Base-by-base conservation (phyloP, 1,139 yeast species). In the Sugiyamaella grinbergsii region DNA sequence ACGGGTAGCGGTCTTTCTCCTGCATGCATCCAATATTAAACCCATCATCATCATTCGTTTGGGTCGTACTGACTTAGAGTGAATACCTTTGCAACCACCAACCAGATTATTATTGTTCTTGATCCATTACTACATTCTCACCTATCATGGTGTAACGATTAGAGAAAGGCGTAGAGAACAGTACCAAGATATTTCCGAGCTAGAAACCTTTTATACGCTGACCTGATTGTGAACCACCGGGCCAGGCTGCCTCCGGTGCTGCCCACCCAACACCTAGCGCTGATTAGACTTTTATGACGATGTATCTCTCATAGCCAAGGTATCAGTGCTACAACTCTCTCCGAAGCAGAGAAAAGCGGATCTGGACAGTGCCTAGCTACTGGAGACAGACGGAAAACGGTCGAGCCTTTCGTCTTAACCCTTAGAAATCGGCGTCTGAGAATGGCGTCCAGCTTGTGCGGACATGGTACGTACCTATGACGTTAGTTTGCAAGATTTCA, bases 371-470 rank as follows among this genome's bases (percentile, higher is more conserved):
- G n/a, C n/a, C n/a, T n/a, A n/a, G n/a, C n/a, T n/a, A n/a, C n/a
- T n/a, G n/a, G n/a, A n/a, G n/a, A n/a, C n/a, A n/a, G n/a, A n/a
- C n/a, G n/a, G n/a, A n/a, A n/a, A n/a, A n/a, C n/a, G n/a, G n/a
- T n/a, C n/a, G n/a, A n/a, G n/a, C n/a, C 77, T 84, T 90, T 2
- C 82, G 83, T 64, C 71, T 85, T 60, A 85, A 85, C 64, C 94
- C 94, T 15, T 79, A 88, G 20, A 80, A 83, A 10, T 79, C 80
- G 42, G 82, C 82, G 60, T 75, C 79, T 32, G 69, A 43, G 62
- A 71, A 55, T 71, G 57, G 71, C 60, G 31, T 20, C 41, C 41
- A 4, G 32, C 19, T 8, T 20, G 26, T n/a, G 50, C 46, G 8
- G 71, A 75, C 2, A 71, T 75, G 31, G 74, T 84, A 1, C 72